Conservation (phyloP, 176 grass and related monocot species). For the Oryza brachyantha region DNA sequence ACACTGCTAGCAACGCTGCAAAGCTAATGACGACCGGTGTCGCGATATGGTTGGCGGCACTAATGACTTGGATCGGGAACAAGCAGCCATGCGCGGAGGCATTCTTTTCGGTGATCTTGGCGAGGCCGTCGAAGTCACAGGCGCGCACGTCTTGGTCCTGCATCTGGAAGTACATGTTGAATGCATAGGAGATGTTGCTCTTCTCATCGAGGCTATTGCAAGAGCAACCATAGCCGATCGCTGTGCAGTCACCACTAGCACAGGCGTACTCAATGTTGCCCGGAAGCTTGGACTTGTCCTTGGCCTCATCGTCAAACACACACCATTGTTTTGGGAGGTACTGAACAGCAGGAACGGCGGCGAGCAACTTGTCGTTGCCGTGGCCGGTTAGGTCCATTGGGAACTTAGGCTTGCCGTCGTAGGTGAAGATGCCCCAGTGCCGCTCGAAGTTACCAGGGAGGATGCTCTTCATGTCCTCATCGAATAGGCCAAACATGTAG, state of each 20-base stretch:
- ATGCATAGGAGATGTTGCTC: conserved; percentile 75
- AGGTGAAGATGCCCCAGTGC: conserved; percentile 82
- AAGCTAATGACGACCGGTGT: background rate
- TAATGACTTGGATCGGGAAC: conserved; percentile 64
- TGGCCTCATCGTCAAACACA: conserved; percentile 55
- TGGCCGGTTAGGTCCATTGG: conserved; percentile 62
- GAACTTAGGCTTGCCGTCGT: conserved; percentile 90
- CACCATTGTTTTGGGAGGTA: conserved; percentile 73
- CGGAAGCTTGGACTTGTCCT: conserved; percentile 29
- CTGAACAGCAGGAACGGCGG: conserved; percentile 37
- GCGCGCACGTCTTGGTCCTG: conserved; percentile 84
- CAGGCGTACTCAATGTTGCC: conserved; percentile 65
- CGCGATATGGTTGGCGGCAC: conserved; percentile 21
- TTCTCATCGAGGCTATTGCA: conserved; percentile 56
- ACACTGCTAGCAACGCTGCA: conserved; percentile 5
- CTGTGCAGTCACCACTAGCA: conserved; percentile 73
- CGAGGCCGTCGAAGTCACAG: conserved; percentile 78
- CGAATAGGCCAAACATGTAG: conserved; percentile 80
- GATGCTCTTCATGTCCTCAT: conserved; percentile 87
- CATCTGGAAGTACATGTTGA: conserved; percentile 99
- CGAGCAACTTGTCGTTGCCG: conserved; percentile 46
- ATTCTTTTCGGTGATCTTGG: conserved; percentile 61
- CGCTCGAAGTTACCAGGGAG: conserved; percentile 67
- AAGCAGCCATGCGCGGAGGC: conserved; percentile 48
- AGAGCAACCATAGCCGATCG: conserved; percentile 51